A percentile compares a stretch with the other conserved stretches of the same genome.
Conservation (phyloP, 805 yeast species). For the Wickerhamomyces silvicola region DNA sequence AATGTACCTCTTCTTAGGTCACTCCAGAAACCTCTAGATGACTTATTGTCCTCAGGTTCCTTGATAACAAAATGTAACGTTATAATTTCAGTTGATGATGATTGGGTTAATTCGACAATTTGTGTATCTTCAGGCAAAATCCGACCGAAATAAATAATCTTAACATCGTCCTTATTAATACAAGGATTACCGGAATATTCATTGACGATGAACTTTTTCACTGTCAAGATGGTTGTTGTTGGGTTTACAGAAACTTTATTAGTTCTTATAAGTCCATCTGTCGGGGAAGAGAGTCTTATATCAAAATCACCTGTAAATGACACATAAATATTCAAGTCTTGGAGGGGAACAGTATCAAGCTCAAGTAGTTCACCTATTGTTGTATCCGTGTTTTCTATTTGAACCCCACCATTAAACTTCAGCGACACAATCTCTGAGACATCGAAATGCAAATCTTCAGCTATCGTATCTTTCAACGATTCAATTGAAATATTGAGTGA, state of each 20-base stretch:
- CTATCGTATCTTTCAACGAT: constrained; percentile 12
- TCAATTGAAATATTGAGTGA: constrained; percentile 8
- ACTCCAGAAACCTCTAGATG: constrained; percentile 21
- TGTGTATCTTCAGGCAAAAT: constrained; percentile 12
- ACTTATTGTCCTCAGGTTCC: constrained; percentile 10
- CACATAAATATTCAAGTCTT: constrained; percentile 22
- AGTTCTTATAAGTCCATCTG: constrained; percentile 9
- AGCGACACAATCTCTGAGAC: constrained; percentile 10
- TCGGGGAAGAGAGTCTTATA: constrained; percentile 21
- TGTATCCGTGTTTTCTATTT: constrained; percentile 11
- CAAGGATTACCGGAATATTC: constrained; percentile 14
- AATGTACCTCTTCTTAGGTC: constrained; percentile 21
- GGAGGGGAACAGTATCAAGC: constrained; percentile 29
- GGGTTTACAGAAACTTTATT: constrained; percentile 9
- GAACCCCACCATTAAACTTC: constrained; percentile 16
- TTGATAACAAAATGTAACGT: constrained; percentile 18
- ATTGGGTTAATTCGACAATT: constrained; percentile 13
- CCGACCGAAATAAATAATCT: constrained; percentile 21
- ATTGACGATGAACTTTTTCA: constrained; percentile 20
- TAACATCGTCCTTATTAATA: constrained; percentile 16
- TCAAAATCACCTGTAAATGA: constrained; percentile 17
- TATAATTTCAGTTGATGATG: constrained; percentile 1
- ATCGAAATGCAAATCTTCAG: constrained; percentile 11
- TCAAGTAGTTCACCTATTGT: constrained; percentile 24
- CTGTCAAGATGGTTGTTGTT: constrained; percentile 15